Conservation (phyloP, 441 rosid species). For the Gossypium aridum region DNA sequence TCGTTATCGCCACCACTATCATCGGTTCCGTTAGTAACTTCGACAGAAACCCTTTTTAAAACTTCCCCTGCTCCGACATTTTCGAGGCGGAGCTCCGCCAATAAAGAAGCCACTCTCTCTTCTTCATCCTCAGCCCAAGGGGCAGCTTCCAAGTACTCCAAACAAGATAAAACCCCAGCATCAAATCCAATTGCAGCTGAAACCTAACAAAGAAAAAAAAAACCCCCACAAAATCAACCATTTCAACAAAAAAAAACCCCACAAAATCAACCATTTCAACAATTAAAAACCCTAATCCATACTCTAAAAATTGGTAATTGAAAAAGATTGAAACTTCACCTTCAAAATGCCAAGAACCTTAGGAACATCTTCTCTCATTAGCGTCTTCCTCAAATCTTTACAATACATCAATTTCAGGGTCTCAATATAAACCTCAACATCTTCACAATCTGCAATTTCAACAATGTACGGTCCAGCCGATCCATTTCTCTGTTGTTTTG, state of each 20-base stretch:
- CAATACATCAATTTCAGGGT: slow-evolving; percentile 87
- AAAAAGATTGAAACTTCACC: slow-evolving; percentile 32
- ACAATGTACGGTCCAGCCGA: slow-evolving; percentile 51
- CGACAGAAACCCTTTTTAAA: slow-evolving; percentile 79
- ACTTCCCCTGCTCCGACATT: slow-evolving; percentile 36
- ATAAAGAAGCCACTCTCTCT: slow-evolving; percentile 67
- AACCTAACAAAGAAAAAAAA: slow-evolving; percentile 42
- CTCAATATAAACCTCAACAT: slow-evolving; percentile 96
- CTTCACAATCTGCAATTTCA: slow-evolving; percentile 97
- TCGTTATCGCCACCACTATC: slow-evolving; percentile 47
- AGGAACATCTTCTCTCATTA: slow-evolving; percentile 81
- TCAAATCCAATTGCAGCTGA: slow-evolving; percentile 43
- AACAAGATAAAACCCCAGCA: slow-evolving; percentile 79
- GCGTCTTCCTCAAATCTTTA: slow-evolving; percentile 80
- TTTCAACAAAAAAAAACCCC: no score
- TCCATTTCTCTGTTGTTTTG: slow-evolving; percentile 55
- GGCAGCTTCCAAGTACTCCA: slow-evolving; percentile 95
- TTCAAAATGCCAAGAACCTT: slow-evolving; percentile 88
- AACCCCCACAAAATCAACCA: no score
- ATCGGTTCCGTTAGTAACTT: slow-evolving; percentile 46
- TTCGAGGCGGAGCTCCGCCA: slow-evolving; percentile 74
- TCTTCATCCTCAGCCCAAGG: slow-evolving; percentile 99
- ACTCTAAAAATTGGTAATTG: background rate
- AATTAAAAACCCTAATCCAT: slow-evolving; percentile 2
- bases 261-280: slow-evolving; percentile 17